Evolutionary conservation across 306 rosid species (phyloP), one percentile per base, ranked within the genome.

Genomic region (Begonia fuchsioides): DNA sequence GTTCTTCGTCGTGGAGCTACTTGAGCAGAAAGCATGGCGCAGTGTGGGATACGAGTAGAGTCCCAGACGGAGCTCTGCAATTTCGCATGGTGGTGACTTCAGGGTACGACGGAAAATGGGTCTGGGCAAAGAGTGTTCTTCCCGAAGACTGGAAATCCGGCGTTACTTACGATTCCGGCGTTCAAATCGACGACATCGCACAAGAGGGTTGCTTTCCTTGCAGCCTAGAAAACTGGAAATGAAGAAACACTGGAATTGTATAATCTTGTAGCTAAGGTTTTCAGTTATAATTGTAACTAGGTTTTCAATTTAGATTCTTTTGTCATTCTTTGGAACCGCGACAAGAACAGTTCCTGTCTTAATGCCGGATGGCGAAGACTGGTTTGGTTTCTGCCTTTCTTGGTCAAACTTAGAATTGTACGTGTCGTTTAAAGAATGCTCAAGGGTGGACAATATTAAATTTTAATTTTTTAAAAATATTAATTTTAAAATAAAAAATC

Each of bases 31-130:
- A 53, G 6, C 14, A 74, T 40, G 97, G 97, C 9, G 93, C 93
- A 0, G 68, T 81, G 15, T 88, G 97, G 97, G 86, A 81, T 53
- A 84, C 93, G 1, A 77, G 69, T 12, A 68, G 72, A 65, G 90
- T 81, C 12, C 95, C 97, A 0, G 12, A 39, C 11, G 97, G 93
- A n/a, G 60, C 77, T 15, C 46, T 90, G 71, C 93, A 90, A 17
- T 67, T 90, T 19, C 50, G 93, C 43, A 18, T 90, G 0, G 72
- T 75, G 66, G 80, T 84, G 20, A 81, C 87, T 0, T 55, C 74
- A 4, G 93, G 95, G 43, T 90, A 38, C 12, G 97, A 84, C 43
- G 93, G 95, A 0, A 84, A 76, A 51, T 66, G 75, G 78, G 16
- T 78, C 18, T 79, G 92, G 95, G 94, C 94, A 0, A 47, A 72